Percentiles rank a stretch among this genome's conserved stretches.
phyloP scores from a whole-genome alignment of 2,329 filamentous ascomycete genomes.

The Xylaria sp. region DNA sequence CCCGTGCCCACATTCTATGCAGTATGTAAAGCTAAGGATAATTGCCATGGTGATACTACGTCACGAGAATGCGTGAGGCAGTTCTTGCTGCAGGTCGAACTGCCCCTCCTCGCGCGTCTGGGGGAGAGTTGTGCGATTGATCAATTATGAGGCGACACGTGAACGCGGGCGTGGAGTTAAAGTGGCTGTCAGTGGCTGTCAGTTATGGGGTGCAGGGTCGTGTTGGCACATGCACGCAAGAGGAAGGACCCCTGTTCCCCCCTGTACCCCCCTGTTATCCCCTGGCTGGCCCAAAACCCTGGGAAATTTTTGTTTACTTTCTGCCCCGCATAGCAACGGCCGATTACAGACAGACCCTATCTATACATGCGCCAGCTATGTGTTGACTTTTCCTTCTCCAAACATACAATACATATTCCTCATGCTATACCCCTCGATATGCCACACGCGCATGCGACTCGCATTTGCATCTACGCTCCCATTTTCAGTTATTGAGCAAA shows the following conservation, averaged over 20 bases:
- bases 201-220: conserved; percentile 8
- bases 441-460: neutral
- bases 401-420: conserved; percentile 25
- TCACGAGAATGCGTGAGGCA: conserved; percentile 8
- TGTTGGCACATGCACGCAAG: conserved; percentile 14
- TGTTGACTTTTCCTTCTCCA: conserved; percentile 1
- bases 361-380: neutral
- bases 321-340: conserved; percentile 46
- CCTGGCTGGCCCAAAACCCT: conserved; percentile 4
- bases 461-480: neutral
- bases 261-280: conserved; percentile 1
- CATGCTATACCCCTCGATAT: conserved; percentile 1
- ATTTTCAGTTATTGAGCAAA: neutral
- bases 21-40: conserved; percentile 4
- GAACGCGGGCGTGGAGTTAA: conserved; percentile 27
- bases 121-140: conserved; percentile 15
- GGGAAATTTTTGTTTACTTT: conserved; percentile 47
- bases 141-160: conserved; percentile 40
- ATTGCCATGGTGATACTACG: conserved; percentile 36
- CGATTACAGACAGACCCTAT: neutral
- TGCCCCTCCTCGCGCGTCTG: neutral
- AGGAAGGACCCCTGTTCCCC: conserved; percentile 1
- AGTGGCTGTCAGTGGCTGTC: neutral
- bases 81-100: conserved; percentile 4
- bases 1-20: neutral